Evolutionary conservation across 2,329 filamentous ascomycete genomes (phyloP).

Genomic region (Phaeosphaeria sp.): DNA sequence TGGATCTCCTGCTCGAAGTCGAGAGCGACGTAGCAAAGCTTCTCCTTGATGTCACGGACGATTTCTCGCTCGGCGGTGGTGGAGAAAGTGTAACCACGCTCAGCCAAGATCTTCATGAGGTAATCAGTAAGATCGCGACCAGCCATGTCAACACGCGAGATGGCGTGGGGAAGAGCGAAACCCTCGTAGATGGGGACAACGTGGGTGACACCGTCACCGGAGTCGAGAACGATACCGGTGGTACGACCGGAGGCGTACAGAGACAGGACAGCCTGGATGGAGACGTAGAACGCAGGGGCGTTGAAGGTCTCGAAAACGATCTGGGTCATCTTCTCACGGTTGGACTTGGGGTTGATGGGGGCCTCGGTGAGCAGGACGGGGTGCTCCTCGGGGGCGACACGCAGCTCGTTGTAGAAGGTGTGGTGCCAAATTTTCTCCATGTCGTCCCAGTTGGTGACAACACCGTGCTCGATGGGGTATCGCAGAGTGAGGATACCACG

Average conservation of each 20-base stretch:
- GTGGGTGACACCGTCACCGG: conserved; percentile 99
- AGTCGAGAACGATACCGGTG: conserved; percentile 99
- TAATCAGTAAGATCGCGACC: conserved; percentile 99
- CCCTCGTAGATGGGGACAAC: conserved; percentile 99
- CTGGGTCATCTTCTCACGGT: conserved; percentile 99
- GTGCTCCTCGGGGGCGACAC: conserved; percentile 99
- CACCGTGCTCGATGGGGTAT: conserved; percentile 99
- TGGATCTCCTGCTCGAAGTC: conserved; percentile 99
- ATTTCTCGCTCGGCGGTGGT: conserved; percentile 99
- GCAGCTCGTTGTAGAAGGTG: conserved; percentile 99
- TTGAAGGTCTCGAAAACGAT: conserved; percentile 99
- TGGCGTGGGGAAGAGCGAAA: conserved; percentile 99
- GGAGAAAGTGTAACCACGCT: conserved; percentile 99
- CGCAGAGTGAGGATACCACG: conserved; percentile 99
- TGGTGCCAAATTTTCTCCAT: conserved; percentile 99
- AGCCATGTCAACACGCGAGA: conserved; percentile 99
- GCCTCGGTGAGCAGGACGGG: conserved; percentile 98
- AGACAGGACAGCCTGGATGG: conserved; percentile 98
- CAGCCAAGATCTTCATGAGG: conserved; percentile 99
- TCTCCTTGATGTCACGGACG: conserved; percentile 99
- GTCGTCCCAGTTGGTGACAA: conserved; percentile 99
- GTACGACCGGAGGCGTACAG: conserved; percentile 99
- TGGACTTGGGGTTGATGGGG: conserved; percentile 99
- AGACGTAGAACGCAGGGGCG: conserved; percentile 99
- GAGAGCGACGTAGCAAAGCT: conserved; percentile 99